Percentiles rank a stretch among this genome's conserved stretches.
These are phyloP conservation scores for Boletus insuetus DNA, from an alignment of 768 basidiomycete species.

Conservation along the genomic window DNA sequence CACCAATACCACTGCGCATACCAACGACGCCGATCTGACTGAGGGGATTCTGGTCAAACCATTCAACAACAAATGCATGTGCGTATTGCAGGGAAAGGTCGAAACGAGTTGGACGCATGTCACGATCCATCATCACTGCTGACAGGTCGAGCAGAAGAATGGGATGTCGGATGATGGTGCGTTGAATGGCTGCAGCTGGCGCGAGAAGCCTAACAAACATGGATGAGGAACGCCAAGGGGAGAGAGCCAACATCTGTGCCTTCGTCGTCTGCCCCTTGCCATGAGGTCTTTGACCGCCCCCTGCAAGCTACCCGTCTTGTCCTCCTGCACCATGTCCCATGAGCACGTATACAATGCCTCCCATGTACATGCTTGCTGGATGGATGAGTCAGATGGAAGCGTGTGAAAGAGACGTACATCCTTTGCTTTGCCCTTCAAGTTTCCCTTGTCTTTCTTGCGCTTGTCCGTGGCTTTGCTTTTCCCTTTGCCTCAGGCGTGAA, in stretches of 20 bases:
- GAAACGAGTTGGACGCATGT: conserved; percentile 93
- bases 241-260: conserved; percentile 45
- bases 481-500: conserved; percentile 53
- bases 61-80: conserved; percentile 88
- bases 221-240: conserved; percentile 5
- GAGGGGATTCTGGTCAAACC: conserved; percentile 99
- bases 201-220: conserved; percentile 56
- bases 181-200: conserved; percentile 83
- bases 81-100: conserved; percentile 89
- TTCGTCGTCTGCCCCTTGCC: conserved; percentile 77
- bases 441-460: conserved; percentile 53
- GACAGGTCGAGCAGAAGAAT: conserved; percentile 94
- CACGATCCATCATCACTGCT: conserved; percentile 88
- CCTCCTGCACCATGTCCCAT: conserved; percentile 98
- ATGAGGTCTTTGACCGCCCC: conserved; percentile 87
- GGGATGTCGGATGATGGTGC: conserved; percentile 95
- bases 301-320: conserved; percentile 88
- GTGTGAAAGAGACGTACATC: conserved; percentile 22
- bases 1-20: conserved; percentile 88
- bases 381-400: conserved; percentile 2
- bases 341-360: conserved; percentile 92
- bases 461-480: conserved; percentile 54
- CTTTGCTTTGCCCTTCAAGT: conserved; percentile 34
- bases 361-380: conserved; percentile 87
- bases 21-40: conserved; percentile 96